A percentile compares a stretch with the other conserved stretches of the same genome.
phyloP scores from a whole-genome alignment of 345 rosid species.

The Boechera divaricarpa region DNA sequence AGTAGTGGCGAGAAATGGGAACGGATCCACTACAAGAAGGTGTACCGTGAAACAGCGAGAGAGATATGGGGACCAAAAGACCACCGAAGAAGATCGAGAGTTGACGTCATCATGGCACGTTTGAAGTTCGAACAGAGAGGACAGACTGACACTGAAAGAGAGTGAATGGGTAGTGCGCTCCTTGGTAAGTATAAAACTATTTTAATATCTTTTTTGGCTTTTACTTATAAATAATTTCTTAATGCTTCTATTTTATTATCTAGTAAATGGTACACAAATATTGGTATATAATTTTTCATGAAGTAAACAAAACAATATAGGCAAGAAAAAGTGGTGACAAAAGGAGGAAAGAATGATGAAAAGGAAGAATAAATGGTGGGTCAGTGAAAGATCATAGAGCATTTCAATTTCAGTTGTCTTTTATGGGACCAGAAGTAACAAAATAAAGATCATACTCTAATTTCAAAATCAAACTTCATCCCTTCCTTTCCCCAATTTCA shows the following conservation, averaged over 20 bases:
- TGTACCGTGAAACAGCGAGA: background rate
- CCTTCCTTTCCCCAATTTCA: background rate
- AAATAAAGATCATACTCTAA: background rate
- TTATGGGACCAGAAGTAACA: slow-evolving; percentile 8
- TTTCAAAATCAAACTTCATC: background rate
- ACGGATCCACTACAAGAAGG: background rate
- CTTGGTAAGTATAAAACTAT: background rate
- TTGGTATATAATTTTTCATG: background rate
- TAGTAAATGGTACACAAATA: background rate
- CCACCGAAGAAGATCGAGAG: slow-evolving; percentile 27
- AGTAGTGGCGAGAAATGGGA: background rate
- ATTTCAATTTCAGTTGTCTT: slow-evolving; percentile 6
- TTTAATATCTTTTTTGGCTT: background rate
- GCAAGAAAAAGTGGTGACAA: background rate
- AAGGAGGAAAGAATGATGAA: background rate
- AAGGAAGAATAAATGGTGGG: background rate
- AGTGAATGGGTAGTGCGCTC: slow-evolving; percentile 4
- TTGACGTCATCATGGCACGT: slow-evolving; percentile 21
- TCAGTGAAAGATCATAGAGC: slow-evolving; percentile 4
- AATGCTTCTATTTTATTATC: background rate
- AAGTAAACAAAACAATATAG: slow-evolving; percentile 16
- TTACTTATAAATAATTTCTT: background rate
- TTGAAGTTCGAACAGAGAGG: slow-evolving; percentile 13
- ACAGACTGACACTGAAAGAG: background rate
- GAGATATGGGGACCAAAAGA: background rate